These are phyloP conservation scores for Botrytis fabae DNA, from an alignment of 2,329 filamentous ascomycete genomes.

Conservation along the genomic window DNA sequence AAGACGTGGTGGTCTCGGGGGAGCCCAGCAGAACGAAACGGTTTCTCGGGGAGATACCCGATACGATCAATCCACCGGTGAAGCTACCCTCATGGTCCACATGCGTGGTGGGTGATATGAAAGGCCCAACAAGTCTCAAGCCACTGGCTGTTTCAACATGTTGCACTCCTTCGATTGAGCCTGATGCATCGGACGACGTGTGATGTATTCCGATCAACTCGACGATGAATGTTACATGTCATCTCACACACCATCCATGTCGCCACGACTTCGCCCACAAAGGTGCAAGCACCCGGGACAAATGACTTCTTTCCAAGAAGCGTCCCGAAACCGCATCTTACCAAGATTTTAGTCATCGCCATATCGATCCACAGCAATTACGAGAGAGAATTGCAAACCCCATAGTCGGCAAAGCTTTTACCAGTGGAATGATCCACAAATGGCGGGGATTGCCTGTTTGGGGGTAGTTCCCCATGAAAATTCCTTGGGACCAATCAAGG, in stretches of 20 bases:
- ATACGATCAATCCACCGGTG: background rate
- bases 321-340: background rate
- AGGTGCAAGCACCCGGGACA: background rate
- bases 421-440: background rate
- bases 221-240: background rate
- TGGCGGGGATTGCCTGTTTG: background rate
- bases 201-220: background rate
- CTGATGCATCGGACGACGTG: background rate
- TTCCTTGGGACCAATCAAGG: background rate
- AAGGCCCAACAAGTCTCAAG: background rate
- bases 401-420: conserved; percentile 13
- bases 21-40: background rate
- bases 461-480: background rate
- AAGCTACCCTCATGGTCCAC: background rate
- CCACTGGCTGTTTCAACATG: background rate
- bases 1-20: background rate
- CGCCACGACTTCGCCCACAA: background rate
- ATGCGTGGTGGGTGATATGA: background rate
- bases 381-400: background rate
- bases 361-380: background rate
- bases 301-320: background rate
- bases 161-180: background rate
- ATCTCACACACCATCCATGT: background rate
- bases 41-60: background rate
- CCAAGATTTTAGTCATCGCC: background rate